These are phyloP conservation scores for Isabelozyma gotoi DNA, from an alignment of 805 yeast species.

Conservation along the genomic window DNA sequence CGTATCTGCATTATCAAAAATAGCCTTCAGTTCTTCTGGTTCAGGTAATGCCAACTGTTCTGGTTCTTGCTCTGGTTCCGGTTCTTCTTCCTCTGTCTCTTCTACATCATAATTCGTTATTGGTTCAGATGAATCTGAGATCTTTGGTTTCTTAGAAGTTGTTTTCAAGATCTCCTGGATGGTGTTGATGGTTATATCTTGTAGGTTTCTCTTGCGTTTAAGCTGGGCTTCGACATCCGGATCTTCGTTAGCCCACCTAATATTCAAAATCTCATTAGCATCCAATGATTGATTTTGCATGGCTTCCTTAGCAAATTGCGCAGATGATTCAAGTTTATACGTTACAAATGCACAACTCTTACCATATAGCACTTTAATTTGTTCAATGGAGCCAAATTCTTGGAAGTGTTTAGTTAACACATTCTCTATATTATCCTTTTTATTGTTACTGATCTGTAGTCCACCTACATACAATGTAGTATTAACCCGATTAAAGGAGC, in stretches of 20 bases:
- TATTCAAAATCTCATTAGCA: conserved; percentile 62
- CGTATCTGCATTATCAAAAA: background rate
- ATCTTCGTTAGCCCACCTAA: conserved; percentile 90
- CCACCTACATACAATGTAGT: conserved; percentile 77
- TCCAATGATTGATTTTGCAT: conserved; percentile 77
- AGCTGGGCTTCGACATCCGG: conserved; percentile 69
- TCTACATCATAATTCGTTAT: conserved; percentile 12
- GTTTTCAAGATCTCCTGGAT: conserved; percentile 44
- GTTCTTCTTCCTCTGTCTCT: conserved; percentile 18
- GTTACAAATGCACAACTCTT: conserved; percentile 80
- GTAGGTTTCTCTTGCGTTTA: conserved; percentile 48
- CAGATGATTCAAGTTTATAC: conserved; percentile 63
- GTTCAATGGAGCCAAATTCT: conserved; percentile 75
- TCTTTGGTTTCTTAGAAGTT: conserved; percentile 14
- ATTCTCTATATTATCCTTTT: conserved; percentile 31
- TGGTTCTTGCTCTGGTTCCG: conserved; percentile 6
- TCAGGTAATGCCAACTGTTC: conserved; percentile 4
- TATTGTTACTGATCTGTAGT: conserved; percentile 18
- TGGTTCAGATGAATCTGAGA: too few relatives aligned
- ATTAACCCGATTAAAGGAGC: conserved; percentile 69
- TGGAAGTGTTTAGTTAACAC: conserved; percentile 47
- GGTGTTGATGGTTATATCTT: conserved; percentile 53
- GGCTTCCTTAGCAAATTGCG: conserved; percentile 95
- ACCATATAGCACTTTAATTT: conserved; percentile 57
- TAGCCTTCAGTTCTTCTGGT: conserved; percentile 11